phyloP scores from a whole-genome alignment of 805 yeast genomes.

The Cyberlindnera xylosilytica region DNA sequence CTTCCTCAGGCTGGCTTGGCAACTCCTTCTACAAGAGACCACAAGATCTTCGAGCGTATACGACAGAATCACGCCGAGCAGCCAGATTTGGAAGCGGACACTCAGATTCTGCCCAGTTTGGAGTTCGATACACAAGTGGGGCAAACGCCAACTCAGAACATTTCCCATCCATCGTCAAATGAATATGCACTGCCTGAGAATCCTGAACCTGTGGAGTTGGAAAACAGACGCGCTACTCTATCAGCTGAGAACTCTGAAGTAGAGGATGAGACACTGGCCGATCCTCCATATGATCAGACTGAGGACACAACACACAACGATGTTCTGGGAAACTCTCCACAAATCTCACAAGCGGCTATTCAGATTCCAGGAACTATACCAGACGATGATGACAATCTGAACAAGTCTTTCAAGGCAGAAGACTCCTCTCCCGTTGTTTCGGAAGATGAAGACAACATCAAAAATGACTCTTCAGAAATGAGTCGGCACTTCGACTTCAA shows the following conservation, averaged over 20 bases:
- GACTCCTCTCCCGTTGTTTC: conserved; percentile 23
- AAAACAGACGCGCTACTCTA: too few species aligned
- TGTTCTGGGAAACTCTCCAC: neutral
- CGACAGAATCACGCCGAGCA: conserved; percentile 19
- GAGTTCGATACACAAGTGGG: conserved; percentile 15
- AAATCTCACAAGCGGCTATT: conserved; percentile 17
- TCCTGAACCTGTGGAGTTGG: too few species aligned
- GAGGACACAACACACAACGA: conserved; percentile 1
- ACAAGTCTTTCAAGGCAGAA: neutral
- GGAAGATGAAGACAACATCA: conserved; percentile 20
- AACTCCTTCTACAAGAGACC: conserved; percentile 13
- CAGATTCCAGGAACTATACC: conserved; percentile 28
- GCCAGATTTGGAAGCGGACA: conserved; percentile 20
- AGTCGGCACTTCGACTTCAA: conserved; percentile 9
- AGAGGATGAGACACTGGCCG: conserved; percentile 10
- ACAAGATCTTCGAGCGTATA: conserved; percentile 19
- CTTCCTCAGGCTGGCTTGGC: conserved; percentile 4
- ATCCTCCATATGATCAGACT: neutral
- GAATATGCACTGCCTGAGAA: neutral
- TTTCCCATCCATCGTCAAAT: neutral
- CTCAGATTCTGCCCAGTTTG: conserved; percentile 20
- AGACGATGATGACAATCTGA: conserved; percentile 8
- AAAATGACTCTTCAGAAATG: conserved; percentile 5
- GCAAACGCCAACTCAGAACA: conserved; percentile 6
- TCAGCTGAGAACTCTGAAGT: neutral